A percentile compares a stretch with the other conserved stretches of the same genome.
Conservation (phyloP, 2,329 filamentous ascomycete genomes). For the Verticillium nubilum region DNA sequence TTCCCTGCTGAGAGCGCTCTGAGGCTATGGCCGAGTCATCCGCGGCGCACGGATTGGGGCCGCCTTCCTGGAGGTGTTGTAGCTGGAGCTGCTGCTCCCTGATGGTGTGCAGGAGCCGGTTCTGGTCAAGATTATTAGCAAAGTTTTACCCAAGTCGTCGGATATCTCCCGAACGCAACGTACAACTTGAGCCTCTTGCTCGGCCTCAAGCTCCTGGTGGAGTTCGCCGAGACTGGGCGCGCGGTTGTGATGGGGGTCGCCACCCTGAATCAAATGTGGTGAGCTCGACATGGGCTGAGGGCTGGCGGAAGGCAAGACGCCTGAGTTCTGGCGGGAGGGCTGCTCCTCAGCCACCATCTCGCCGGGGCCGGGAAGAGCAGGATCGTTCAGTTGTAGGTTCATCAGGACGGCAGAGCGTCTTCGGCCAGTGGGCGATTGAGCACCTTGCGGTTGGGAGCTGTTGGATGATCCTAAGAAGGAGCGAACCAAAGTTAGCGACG, state of each 20-base stretch:
- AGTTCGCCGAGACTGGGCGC: constrained; percentile 70
- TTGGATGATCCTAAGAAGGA: constrained; percentile 43
- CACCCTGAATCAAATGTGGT: constrained; percentile 31
- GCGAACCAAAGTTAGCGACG: neutral
- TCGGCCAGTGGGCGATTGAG: constrained; percentile 44
- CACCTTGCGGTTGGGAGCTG: constrained; percentile 42
- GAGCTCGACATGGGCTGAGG: constrained; percentile 43
- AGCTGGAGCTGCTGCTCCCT: constrained; percentile 69
- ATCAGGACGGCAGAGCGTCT: constrained; percentile 65
- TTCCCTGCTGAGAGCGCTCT: constrained; percentile 35
- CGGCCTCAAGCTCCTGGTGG: constrained; percentile 72
- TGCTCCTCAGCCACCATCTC: constrained; percentile 55
- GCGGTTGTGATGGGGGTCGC: constrained; percentile 53
- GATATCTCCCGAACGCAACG: too few species aligned
- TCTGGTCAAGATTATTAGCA: constrained; percentile 35
- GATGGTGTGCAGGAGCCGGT: constrained; percentile 73
- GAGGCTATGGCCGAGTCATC: constrained; percentile 45
- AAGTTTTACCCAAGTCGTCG: too few species aligned
- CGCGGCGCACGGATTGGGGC: constrained; percentile 31
- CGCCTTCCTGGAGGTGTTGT: constrained; percentile 47
- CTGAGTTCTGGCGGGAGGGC: constrained; percentile 13
- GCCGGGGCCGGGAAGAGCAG: constrained; percentile 59
- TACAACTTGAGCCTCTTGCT: constrained; percentile 74
- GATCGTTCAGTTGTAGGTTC: constrained; percentile 71
- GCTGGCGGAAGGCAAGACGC: constrained; percentile 27